These are phyloP conservation scores for Peltaster fructicola DNA, from an alignment of 2,329 filamentous ascomycete genomes.

Conservation along the genomic window DNA sequence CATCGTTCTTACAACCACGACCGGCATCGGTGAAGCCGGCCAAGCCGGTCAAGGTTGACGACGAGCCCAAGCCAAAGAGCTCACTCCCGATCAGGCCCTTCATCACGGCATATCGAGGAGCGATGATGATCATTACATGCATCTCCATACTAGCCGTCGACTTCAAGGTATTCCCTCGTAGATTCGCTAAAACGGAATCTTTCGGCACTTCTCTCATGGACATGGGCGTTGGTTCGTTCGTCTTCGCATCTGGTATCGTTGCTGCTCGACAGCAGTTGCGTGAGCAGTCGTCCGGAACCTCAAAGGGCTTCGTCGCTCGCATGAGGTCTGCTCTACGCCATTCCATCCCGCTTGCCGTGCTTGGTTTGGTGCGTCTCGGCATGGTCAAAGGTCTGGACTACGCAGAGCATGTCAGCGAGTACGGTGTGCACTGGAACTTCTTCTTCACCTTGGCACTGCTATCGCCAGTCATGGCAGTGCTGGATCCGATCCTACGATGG, in stretches of 20 bases:
- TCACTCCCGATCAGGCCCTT: constrained; percentile 72
- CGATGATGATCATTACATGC: constrained; percentile 82
- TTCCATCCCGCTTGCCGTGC: constrained; percentile 60
- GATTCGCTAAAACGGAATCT: constrained; percentile 96
- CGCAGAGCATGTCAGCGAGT: constrained; percentile 91
- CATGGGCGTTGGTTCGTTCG: constrained; percentile 89
- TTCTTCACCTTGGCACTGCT: constrained; percentile 89
- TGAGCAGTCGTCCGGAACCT: constrained; percentile 25
- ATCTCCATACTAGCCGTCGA: constrained; percentile 92
- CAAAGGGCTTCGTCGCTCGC: constrained; percentile 37
- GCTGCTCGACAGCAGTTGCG: constrained; percentile 67
- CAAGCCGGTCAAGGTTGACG: constrained; percentile 9
- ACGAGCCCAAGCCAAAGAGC: constrained; percentile 17
- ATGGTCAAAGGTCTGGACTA: constrained; percentile 92
- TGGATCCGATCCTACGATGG: constrained; percentile 52
- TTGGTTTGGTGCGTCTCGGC: constrained; percentile 66
- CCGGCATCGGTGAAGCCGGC: constrained; percentile 15
- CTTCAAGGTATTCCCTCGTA: constrained; percentile 78
- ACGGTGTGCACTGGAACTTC: constrained; percentile 98
- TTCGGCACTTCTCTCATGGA: constrained; percentile 99
- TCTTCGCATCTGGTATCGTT: constrained; percentile 86
- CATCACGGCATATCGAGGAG: constrained; percentile 75
- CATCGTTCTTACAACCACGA: constrained; percentile 25
- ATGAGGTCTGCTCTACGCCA: constrained; percentile 55
- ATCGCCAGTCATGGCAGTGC: constrained; percentile 72